These are phyloP conservation scores for Lentinus polychrous DNA, from an alignment of 1,284 basidiomycete genomes.

Conservation along the genomic window DNA sequence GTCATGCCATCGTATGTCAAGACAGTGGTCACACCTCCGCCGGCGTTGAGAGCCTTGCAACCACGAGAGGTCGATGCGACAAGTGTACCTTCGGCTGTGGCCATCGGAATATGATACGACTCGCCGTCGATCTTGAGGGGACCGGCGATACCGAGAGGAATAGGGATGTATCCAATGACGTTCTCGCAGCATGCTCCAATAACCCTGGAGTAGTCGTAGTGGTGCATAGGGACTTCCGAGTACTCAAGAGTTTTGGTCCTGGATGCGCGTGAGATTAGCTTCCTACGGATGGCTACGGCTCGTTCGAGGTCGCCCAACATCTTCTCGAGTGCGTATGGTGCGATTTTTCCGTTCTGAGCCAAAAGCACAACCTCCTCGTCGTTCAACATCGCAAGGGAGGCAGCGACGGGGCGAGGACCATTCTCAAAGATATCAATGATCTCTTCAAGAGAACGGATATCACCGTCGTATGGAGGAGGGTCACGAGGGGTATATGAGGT, in stretches of 20 bases:
- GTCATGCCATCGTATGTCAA: constrained; percentile 96
- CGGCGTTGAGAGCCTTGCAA: constrained; percentile 95
- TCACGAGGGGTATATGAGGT: neutral
- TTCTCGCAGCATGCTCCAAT: constrained; percentile 99
- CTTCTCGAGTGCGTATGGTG: constrained; percentile 93
- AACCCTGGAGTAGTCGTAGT: constrained; percentile 93
- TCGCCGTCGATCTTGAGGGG: constrained; percentile 90
- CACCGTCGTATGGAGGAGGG: constrained; percentile 5
- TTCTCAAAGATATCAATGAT: constrained; percentile 84
- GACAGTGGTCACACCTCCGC: constrained; percentile 93
- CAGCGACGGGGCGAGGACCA: constrained; percentile 62
- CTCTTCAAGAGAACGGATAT: constrained; percentile 64
- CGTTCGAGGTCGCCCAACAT: constrained; percentile 81
- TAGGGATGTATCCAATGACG: constrained; percentile 94
- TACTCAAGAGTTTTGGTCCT: constrained; percentile 80
- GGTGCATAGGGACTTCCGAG: constrained; percentile 76
- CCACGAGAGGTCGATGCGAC: constrained; percentile 97
- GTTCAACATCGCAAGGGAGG: constrained; percentile 56
- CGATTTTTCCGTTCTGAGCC: constrained; percentile 89
- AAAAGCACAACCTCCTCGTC: constrained; percentile 93
- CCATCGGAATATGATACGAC: constrained; percentile 93
- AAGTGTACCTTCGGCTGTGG: constrained; percentile 97
- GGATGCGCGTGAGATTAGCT: constrained; percentile 88
- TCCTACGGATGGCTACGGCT: constrained; percentile 84
- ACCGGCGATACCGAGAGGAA: constrained; percentile 95